These are phyloP conservation scores for Wickerhamiella qilinensis DNA, from an alignment of 805 yeast species.

Conservation along the genomic window DNA sequence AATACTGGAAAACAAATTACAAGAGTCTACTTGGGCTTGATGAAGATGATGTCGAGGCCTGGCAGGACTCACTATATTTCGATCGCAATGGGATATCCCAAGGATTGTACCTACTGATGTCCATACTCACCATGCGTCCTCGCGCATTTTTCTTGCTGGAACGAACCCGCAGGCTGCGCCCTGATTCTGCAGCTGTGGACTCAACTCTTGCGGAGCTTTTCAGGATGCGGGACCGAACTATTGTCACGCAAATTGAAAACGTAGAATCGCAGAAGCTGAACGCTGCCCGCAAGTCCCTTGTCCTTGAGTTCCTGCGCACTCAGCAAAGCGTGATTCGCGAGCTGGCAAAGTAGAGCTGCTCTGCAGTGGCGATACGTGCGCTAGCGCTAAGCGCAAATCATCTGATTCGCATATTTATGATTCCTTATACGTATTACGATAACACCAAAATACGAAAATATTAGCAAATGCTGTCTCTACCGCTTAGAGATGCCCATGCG, in stretches of 20 bases:
- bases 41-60: not conserved
- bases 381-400: no score
- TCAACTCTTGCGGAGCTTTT: not conserved
- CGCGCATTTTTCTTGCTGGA: constrained; percentile 4
- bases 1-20: constrained; percentile 33
- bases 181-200: not conserved
- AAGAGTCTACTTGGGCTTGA: constrained; percentile 7
- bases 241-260: not conserved
- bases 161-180: constrained; percentile 10
- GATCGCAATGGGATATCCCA: not conserved
- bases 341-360: not conserved
- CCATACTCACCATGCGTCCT: not conserved
- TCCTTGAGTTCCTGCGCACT: not conserved
- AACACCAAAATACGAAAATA: no score
- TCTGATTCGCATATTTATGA: no score
- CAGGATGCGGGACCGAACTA: not conserved
- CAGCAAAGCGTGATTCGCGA: not conserved
- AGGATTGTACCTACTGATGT: not conserved
- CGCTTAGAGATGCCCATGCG: constrained; percentile 64
- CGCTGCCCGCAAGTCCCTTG: not conserved
- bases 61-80: not conserved
- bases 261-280: not conserved
- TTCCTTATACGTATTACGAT: no score
- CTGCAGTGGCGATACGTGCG: no score
- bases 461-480: no score